Conservation (phyloP, 139 green algal genomes). For the Closterium sp. region DNA sequence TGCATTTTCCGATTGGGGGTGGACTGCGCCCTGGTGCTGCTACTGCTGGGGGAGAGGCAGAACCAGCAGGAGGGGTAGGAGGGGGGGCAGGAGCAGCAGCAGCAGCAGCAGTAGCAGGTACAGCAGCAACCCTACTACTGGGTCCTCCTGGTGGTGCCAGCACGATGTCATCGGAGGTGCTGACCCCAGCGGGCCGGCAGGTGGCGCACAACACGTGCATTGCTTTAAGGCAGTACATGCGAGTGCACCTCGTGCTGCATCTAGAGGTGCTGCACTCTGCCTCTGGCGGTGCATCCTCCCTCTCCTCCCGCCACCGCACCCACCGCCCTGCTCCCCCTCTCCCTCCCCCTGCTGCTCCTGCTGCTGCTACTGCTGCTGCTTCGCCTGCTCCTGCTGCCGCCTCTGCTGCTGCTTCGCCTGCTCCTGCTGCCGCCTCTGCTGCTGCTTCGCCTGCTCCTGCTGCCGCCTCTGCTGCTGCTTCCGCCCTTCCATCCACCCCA, state of each 20-base stretch:
- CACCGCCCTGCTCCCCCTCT: background rate
- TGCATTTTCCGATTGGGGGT: background rate
- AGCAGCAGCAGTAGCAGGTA: background rate
- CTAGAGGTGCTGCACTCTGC: constrained; percentile 32
- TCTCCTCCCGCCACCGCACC: background rate
- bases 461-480: too few relatives aligned
- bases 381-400: too few relatives aligned
- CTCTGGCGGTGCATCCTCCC: background rate
- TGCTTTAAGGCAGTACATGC: constrained; percentile 66
- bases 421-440: too few relatives aligned
- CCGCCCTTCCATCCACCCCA: too few relatives aligned
- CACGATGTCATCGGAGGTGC: constrained; percentile 48
- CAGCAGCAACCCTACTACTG: background rate
- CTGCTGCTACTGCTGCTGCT: background rate
- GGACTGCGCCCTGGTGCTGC: too few relatives aligned
- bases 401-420: too few relatives aligned
- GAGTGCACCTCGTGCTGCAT: constrained; percentile 61
- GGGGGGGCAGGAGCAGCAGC: too few relatives aligned
- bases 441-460: too few relatives aligned
- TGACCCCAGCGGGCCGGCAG: constrained; percentile 39
- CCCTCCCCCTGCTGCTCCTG: too few relatives aligned
- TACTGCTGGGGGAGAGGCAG: too few relatives aligned
- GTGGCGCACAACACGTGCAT: constrained; percentile 56
- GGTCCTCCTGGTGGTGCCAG: background rate
- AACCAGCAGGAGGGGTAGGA: background rate